A percentile compares a stretch with the other conserved stretches of the same genome.
These are phyloP conservation scores for Coemansia guatemalensis DNA, from an alignment of 192 early-diverging fungal species.

Conservation along the genomic window DNA sequence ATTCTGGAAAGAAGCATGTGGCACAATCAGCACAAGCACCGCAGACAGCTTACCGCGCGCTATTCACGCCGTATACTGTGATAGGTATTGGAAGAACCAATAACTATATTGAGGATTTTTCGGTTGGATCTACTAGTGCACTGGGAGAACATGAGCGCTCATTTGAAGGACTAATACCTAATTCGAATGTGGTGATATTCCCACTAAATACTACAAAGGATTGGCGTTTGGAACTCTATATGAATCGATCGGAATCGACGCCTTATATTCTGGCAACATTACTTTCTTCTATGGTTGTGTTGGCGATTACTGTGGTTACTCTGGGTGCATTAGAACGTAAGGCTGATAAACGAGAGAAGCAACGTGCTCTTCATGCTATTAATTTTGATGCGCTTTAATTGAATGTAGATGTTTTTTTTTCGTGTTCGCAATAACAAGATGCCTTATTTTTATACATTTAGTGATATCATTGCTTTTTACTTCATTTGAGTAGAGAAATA, in stretches of 20 bases:
- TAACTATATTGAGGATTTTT: slow-evolving; percentile 94
- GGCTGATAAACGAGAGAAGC: slow-evolving; percentile 78
- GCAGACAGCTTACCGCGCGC: slow-evolving; percentile 72
- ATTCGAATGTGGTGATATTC: slow-evolving; percentile 85
- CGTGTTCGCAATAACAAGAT: slow-evolving; percentile 1
- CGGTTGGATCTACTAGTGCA: slow-evolving; percentile 63
- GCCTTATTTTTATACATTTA: not conserved
- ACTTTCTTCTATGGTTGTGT: slow-evolving; percentile 64
- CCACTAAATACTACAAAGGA: slow-evolving; percentile 54
- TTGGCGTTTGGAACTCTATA: slow-evolving; percentile 87
- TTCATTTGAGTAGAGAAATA: not conserved
- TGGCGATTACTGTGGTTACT: slow-evolving; percentile 68
- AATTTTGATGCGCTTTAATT: slow-evolving; percentile 88
- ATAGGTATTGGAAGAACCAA: slow-evolving; percentile 93
- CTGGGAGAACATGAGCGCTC: slow-evolving; percentile 16
- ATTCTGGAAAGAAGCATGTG: slow-evolving; percentile 71
- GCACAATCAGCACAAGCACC: slow-evolving; percentile 79
- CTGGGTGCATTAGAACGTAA: slow-evolving; percentile 73
- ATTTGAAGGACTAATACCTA: slow-evolving; percentile 89
- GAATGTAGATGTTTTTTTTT: too few relatives aligned
- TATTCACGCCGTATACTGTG: slow-evolving; percentile 77
- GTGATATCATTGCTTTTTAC: not conserved
- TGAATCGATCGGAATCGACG: slow-evolving; percentile 83
- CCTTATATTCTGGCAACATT: slow-evolving; percentile 80
- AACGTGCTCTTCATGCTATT: slow-evolving; percentile 77